phyloP scores from a whole-genome alignment of 441 rosid species.

The Populus hybrid region DNA sequence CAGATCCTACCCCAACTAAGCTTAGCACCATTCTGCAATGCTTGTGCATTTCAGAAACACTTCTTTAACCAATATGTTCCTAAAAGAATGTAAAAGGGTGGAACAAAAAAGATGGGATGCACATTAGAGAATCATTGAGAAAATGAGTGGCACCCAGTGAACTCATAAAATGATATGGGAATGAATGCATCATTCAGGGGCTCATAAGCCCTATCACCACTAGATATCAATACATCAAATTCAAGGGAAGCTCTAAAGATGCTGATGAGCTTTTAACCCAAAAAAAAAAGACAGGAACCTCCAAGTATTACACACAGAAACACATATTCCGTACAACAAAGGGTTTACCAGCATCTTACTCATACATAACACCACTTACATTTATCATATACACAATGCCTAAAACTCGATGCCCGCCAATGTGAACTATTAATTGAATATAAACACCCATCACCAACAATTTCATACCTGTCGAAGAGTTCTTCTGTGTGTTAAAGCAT shows the following conservation, averaged over 20 bases:
- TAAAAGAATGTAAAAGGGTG: neutral
- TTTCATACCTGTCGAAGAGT: constrained; percentile 72
- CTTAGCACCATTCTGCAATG: neutral
- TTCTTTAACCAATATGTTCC: neutral
- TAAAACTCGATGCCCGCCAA: neutral
- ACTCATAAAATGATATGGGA: neutral
- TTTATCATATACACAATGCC: neutral
- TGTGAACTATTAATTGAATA: neutral
- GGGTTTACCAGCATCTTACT: neutral
- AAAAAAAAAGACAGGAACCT: neutral
- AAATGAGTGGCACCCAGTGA: neutral
- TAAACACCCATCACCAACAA: neutral
- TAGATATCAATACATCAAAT: neutral
- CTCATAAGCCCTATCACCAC: neutral
- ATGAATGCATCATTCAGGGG: neutral
- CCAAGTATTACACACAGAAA: neutral
- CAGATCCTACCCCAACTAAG: neutral
- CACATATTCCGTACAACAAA: neutral
- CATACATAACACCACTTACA: neutral
- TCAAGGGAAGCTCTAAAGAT: neutral
- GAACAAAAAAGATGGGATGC: neutral
- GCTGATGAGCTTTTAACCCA: neutral
- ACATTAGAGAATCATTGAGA: neutral
- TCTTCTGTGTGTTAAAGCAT: constrained; percentile 75
- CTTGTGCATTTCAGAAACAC: neutral